Evolutionary conservation across 768 basidiomycete genomes (phyloP).

Genomic region (Gymnopilus dilepis): DNA sequence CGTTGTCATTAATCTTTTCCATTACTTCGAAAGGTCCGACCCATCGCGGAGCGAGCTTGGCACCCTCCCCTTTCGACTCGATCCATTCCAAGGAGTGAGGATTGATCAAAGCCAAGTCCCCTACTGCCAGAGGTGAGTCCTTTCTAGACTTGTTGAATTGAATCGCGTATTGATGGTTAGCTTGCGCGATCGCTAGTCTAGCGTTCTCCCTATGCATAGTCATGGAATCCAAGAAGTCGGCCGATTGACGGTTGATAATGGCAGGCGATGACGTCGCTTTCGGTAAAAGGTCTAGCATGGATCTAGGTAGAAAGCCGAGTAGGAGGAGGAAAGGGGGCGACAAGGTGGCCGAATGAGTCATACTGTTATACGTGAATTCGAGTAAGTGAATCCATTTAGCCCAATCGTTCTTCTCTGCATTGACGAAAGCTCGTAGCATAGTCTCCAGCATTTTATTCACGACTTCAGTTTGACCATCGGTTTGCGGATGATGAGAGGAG

Average conservation of each 20-base stretch:
- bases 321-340: constrained; percentile 18
- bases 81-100: constrained; percentile 2
- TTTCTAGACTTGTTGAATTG: not conserved
- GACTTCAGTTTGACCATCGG: constrained; percentile 27
- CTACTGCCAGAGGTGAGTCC: not conserved
- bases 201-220: not conserved
- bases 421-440: constrained; percentile 25
- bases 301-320: not conserved
- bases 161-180: constrained; percentile 7
- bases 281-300: not conserved
- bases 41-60: constrained; percentile 4
- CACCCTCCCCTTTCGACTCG: not conserved
- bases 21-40: constrained; percentile 14
- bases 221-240: constrained; percentile 11
- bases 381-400: constrained; percentile 11
- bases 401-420: constrained; percentile 22
- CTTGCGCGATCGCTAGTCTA: not conserved
- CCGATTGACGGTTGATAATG: not conserved
- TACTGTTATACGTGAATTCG: constrained; percentile 28
- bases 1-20: constrained; percentile 1
- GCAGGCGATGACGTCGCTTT: too few relatives aligned
- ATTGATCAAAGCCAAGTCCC: constrained; percentile 9
- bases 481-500: constrained; percentile 24
- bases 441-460: constrained; percentile 27
- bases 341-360: constrained; percentile 1